phyloP scores from a whole-genome alignment of 176 grass and related monocot genomes.

The Avena insularis region DNA sequence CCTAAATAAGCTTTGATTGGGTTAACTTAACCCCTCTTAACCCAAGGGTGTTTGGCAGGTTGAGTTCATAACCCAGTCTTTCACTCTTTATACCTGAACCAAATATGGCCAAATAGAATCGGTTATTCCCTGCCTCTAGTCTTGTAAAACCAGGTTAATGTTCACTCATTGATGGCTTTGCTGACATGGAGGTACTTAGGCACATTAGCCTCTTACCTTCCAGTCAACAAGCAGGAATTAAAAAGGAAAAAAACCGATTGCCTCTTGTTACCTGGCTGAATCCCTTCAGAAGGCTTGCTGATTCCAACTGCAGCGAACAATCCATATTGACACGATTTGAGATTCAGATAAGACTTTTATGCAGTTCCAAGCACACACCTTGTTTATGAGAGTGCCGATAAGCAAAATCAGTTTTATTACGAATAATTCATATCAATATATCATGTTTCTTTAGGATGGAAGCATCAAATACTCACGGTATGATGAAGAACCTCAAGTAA shows the following conservation, averaged over 20 bases:
- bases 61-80: background rate
- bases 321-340: too few species aligned
- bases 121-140: too few species aligned
- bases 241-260: too few species aligned
- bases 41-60: background rate
- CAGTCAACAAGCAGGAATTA: too few species aligned
- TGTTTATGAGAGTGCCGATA: background rate
- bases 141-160: too few species aligned
- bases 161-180: background rate
- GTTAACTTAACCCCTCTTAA: background rate
- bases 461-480: background rate
- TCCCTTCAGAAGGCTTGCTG: too few species aligned
- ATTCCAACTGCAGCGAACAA: too few species aligned
- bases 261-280: too few species aligned
- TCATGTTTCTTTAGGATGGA: background rate
- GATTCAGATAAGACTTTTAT: background rate
- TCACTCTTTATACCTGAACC: too few species aligned
- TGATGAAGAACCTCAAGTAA: background rate
- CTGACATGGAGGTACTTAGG: background rate
- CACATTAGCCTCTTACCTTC: too few species aligned
- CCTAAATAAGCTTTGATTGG: background rate
- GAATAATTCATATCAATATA: background rate
- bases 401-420: background rate
- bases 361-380: background rate
- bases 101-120: too few species aligned